Conservation (phyloP, 2,329 filamentous ascomycete genomes). For the Aureobasidium subglaciale region DNA sequence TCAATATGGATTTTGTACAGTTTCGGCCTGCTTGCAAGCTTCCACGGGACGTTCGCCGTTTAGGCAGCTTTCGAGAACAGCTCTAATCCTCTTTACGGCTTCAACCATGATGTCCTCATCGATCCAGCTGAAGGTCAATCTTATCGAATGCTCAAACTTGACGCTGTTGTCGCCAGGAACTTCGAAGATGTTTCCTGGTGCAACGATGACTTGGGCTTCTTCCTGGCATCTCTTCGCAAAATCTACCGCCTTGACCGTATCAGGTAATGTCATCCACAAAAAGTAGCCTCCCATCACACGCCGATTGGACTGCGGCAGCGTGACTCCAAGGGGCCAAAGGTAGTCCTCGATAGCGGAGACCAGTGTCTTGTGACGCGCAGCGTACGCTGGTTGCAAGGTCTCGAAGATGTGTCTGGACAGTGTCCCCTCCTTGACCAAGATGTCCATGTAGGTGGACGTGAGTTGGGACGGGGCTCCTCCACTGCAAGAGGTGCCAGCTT, state of each 20-base stretch:
- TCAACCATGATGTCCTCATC: slow-evolving; percentile 58
- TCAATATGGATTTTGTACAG: too few relatives aligned
- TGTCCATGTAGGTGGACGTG: slow-evolving; percentile 49
- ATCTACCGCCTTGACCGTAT: slow-evolving; percentile 44
- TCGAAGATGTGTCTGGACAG: slow-evolving; percentile 48
- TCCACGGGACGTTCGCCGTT: slow-evolving; percentile 1
- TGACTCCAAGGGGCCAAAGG: slow-evolving; percentile 57
- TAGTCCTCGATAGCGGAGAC: slow-evolving; percentile 52
- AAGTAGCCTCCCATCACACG: slow-evolving; percentile 73
- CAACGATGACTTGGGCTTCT: slow-evolving; percentile 61
- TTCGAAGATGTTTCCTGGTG: slow-evolving; percentile 63
- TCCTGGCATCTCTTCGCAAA: slow-evolving; percentile 52
- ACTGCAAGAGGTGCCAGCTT: slow-evolving; percentile 51
- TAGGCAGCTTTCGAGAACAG: slow-evolving; percentile 37
- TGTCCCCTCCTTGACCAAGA: slow-evolving; percentile 45
- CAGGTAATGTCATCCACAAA: slow-evolving; percentile 66
- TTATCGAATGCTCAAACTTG: slow-evolving; percentile 53
- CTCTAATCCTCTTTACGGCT: slow-evolving; percentile 57
- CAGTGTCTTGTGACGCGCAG: slow-evolving; percentile 47
- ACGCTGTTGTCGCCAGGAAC: slow-evolving; percentile 40
- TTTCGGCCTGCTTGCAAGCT: neutral
- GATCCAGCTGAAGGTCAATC: slow-evolving; percentile 69
- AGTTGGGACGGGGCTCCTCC: slow-evolving; percentile 56
- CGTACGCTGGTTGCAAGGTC: slow-evolving; percentile 50
- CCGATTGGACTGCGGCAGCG: slow-evolving; percentile 36